phyloP scores from a whole-genome alignment of 441 rosid species.

The Lepidium campestre region DNA sequence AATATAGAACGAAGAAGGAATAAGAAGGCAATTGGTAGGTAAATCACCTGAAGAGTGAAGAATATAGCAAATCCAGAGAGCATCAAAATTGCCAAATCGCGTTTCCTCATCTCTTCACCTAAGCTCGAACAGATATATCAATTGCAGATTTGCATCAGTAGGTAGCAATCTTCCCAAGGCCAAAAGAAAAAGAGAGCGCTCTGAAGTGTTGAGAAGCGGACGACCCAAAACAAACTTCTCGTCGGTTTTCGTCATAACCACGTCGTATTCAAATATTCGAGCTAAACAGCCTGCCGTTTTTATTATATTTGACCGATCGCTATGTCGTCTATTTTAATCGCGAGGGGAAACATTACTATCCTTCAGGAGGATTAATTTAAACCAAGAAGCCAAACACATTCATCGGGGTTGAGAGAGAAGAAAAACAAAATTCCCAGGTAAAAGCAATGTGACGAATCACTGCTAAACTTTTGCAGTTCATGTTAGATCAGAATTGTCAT shows the following conservation, averaged over 20 bases:
- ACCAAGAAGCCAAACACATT: constrained; percentile 2
- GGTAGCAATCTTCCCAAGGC: background rate
- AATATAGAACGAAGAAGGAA: background rate
- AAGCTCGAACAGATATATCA: constrained; percentile 3
- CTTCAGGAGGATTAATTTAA: background rate
- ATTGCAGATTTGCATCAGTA: constrained; percentile 21
- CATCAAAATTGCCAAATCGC: constrained; percentile 95
- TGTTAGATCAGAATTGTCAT: background rate
- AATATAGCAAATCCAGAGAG: constrained; percentile 92
- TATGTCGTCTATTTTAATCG: background rate
- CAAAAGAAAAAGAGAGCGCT: background rate
- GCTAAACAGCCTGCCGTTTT: constrained; percentile 16
- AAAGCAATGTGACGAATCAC: background rate
- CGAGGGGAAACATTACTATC: background rate
- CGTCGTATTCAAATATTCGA: background rate
- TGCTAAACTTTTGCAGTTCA: background rate
- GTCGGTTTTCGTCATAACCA: background rate
- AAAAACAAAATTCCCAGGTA: background rate
- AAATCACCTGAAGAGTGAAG: constrained; percentile 88
- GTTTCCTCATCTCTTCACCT: constrained; percentile 68
- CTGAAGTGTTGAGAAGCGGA: constrained; percentile 1
- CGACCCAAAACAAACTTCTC: background rate
- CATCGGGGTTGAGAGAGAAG: background rate
- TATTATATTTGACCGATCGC: background rate
- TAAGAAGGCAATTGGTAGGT: background rate